A percentile compares a stretch with the other conserved stretches of the same genome.
phyloP scores from a whole-genome alignment of 148 eudicot species.

The Rhododendron molle region DNA sequence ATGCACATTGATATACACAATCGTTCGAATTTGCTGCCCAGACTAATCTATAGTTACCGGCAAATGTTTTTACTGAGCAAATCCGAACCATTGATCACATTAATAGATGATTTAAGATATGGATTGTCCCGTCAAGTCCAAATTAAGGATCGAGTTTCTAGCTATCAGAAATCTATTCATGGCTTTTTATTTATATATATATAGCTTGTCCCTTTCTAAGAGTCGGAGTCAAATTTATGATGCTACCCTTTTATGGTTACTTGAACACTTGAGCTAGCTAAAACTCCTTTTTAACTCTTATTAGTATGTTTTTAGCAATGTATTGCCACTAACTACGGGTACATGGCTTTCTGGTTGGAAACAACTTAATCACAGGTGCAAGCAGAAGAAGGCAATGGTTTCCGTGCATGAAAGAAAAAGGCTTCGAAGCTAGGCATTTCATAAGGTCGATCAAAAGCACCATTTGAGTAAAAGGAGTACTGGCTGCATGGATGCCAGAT shows the following conservation, averaged over 20 bases:
- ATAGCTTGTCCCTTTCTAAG: conserved; percentile 26
- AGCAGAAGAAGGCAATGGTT: conserved; percentile 31
- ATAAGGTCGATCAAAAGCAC: conserved; percentile 14
- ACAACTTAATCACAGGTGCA: conserved; percentile 36
- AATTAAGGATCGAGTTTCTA: too few species aligned
- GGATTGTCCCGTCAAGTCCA: neutral
- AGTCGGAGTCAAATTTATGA: conserved; percentile 29
- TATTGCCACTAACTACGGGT: conserved; percentile 31
- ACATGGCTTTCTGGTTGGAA: conserved; percentile 32
- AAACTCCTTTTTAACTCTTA: neutral
- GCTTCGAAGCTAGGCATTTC: conserved; percentile 8
- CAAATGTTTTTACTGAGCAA: too few species aligned
- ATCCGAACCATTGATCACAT: neutral
- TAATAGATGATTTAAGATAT: neutral
- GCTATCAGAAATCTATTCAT: neutral
- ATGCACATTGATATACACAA: neutral
- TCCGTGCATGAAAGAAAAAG: conserved; percentile 35
- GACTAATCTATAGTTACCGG: neutral
- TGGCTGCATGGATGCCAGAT: conserved; percentile 7
- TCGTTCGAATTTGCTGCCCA: too few species aligned
- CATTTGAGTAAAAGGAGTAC: too few species aligned
- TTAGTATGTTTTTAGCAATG: conserved; percentile 7
- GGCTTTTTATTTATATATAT: conserved; percentile 15
- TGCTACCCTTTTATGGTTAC: conserved; percentile 12
- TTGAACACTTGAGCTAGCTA: neutral